A percentile compares a stretch with the other conserved stretches of the same genome.
Evolutionary conservation across 106 monocot species (phyloP).

Genomic region (Phalaenopsis aphrodite): DNA sequence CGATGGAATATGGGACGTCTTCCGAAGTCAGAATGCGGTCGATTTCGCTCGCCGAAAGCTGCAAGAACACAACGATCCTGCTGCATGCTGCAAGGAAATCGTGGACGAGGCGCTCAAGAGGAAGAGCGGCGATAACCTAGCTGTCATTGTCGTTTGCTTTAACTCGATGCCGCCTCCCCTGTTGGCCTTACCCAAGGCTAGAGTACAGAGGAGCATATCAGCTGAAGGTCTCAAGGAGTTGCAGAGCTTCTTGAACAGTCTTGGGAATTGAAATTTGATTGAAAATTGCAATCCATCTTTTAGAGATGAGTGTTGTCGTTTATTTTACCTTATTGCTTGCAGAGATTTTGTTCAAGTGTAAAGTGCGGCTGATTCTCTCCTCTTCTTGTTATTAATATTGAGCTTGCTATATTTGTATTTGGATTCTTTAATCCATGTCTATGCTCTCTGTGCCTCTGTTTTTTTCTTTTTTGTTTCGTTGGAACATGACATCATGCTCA

Average conservation of each 20-base stretch:
- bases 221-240: slow-evolving; percentile 69
- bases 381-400: background rate
- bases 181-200: slow-evolving; percentile 33
- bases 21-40: slow-evolving; percentile 79
- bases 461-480: no score
- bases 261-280: slow-evolving; percentile 22
- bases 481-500: no score
- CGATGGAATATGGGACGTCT: slow-evolving; percentile 91
- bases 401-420: background rate
- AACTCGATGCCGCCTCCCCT: slow-evolving; percentile 47
- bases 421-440: background rate
- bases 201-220: slow-evolving; percentile 74
- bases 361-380: slow-evolving; percentile 21
- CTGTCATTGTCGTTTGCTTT: slow-evolving; percentile 76
- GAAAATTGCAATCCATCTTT: background rate
- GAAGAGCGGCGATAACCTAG: slow-evolving; percentile 62
- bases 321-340: background rate
- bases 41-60: slow-evolving; percentile 76
- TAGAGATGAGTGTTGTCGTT: background rate
- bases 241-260: slow-evolving; percentile 58
- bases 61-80: slow-evolving; percentile 77
- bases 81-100: slow-evolving; percentile 53
- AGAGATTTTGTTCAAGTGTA: slow-evolving; percentile 21
- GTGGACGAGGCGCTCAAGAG: slow-evolving; percentile 76
- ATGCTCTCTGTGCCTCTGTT: no score